Base-by-base conservation (phyloP, 1,139 yeast species). In the Tardiomyces blankii region DNA sequence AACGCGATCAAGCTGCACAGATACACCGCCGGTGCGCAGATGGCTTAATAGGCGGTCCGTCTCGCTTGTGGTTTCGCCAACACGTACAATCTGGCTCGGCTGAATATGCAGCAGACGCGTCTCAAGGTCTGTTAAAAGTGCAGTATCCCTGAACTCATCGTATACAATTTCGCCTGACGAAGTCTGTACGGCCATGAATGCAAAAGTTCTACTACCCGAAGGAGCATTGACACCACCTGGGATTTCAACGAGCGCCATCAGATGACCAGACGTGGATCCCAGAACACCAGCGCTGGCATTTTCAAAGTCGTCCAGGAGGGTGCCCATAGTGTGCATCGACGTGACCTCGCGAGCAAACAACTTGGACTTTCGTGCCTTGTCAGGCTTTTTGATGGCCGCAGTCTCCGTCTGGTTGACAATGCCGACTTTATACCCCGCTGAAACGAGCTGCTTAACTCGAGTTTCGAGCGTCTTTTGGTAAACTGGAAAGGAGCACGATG, bases 321-420 rank as follows among this genome's bases (percentile, higher is more conserved):
- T 89, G 0, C 95, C 96, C 47, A 76, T 76, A 0, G 97, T 86
- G 58, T 82, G 87, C 1, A 87, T 80, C 7, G 79, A 77, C 0
- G 91, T 76, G 5, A 89, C 64, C 52, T 77, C 68, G 43, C 98
- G 68, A 45, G 74, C 75, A 66, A 91, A 85, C 2, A 87, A 72
- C 28, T 75, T 75, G 38, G 61, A 64, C 50, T 65, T 69, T 51
- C 67, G 68, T 32, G 61, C 62, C 1, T 73, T 69, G 32, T 59
- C 72, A 49, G 67, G 77, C 66, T 84, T 83, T 9, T 35, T 41
- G 30, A 84, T 69, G 0, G 88, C 86, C 0, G 89, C 80, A 0
- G 91, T 78, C 60, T 89, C 96, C 35, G 77, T 72, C 59, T 91
- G 98, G 56, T 83, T 82, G 0, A 89, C 93, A 1, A 91, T 78